Conservation (phyloP, 139 green algal genomes). For the Mesostigma viride region DNA sequence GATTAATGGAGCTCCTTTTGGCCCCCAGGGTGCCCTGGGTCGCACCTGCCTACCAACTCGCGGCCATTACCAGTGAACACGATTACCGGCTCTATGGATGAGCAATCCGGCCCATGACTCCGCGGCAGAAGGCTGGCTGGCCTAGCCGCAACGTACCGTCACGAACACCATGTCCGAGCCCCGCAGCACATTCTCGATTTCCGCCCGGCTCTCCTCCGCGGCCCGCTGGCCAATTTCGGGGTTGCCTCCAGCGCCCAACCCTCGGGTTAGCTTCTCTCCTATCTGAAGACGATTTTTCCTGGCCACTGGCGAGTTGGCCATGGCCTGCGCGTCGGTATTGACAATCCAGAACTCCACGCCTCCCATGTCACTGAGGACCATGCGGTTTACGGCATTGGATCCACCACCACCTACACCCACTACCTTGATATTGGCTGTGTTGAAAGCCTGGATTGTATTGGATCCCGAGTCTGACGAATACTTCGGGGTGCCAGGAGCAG, state of each 20-base stretch:
- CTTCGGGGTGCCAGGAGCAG: too few relatives aligned
- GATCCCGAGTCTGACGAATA: too few relatives aligned
- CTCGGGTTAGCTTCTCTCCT: slow-evolving; percentile 69
- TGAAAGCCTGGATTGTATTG: too few relatives aligned
- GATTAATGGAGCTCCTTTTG: too few relatives aligned
- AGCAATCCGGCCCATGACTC: too few relatives aligned
- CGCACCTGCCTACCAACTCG: too few relatives aligned
- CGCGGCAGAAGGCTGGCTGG: too few relatives aligned
- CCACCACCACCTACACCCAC: slow-evolving; percentile 86
- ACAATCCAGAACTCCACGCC: slow-evolving; percentile 88
- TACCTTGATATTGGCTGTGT: too few relatives aligned
- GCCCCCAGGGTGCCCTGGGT: too few relatives aligned
- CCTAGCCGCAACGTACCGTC: too few relatives aligned
- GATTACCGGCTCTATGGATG: too few relatives aligned
- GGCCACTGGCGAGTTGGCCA: slow-evolving; percentile 55
- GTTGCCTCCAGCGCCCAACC: slow-evolving; percentile 77
- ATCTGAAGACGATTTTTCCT: slow-evolving; percentile 66
- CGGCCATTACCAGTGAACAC: too few relatives aligned
- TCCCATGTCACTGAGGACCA: slow-evolving; percentile 59
- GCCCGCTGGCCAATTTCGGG: slow-evolving; percentile 50
- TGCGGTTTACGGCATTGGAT: slow-evolving; percentile 90
- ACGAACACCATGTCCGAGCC: slow-evolving; percentile 91
- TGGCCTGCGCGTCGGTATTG: slow-evolving; percentile 86
- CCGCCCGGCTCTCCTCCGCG: slow-evolving; percentile 47
- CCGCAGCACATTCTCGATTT: slow-evolving; percentile 51